phyloP scores from a whole-genome alignment of 2,329 filamentous ascomycete genomes.

The Colletotrichum shisoi region DNA sequence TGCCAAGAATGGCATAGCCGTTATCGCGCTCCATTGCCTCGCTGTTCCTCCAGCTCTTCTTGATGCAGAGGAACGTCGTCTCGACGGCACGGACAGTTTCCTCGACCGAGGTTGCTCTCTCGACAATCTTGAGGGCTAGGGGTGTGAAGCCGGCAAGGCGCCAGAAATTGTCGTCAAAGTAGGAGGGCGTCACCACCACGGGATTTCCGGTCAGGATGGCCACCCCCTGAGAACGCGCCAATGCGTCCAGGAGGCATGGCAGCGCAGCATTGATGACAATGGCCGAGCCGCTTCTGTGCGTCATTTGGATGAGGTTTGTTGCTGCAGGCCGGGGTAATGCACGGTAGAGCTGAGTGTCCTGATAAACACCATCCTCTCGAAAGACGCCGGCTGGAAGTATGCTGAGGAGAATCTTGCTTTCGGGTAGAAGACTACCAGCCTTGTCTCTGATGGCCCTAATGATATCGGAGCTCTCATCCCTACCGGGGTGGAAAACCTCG shows the following conservation, averaged over 20 bases:
- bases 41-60: conserved; percentile 94
- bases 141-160: conserved; percentile 89
- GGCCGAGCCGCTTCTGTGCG: conserved; percentile 75
- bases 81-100: conserved; percentile 79
- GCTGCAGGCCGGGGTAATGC: conserved; percentile 77
- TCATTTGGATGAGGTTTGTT: conserved; percentile 72
- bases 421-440: conserved; percentile 81
- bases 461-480: conserved; percentile 91
- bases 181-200: conserved; percentile 79
- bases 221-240: conserved; percentile 82
- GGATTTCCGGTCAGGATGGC: conserved; percentile 84
- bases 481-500: conserved; percentile 86
- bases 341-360: conserved; percentile 78
- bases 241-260: conserved; percentile 85
- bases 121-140: conserved; percentile 82
- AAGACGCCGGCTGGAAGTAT: conserved; percentile 82
- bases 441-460: conserved; percentile 85
- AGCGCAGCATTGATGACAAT: conserved; percentile 89
- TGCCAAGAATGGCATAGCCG: conserved; percentile 86
- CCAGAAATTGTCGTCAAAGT: conserved; percentile 93
- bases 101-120: conserved; percentile 74
- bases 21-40: conserved; percentile 98
- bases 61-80: conserved; percentile 84
- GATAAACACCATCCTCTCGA: conserved; percentile 78
- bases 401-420: conserved; percentile 82